phyloP scores from a whole-genome alignment of 192 early-diverging fungal species.

The Coemansia sp. region DNA sequence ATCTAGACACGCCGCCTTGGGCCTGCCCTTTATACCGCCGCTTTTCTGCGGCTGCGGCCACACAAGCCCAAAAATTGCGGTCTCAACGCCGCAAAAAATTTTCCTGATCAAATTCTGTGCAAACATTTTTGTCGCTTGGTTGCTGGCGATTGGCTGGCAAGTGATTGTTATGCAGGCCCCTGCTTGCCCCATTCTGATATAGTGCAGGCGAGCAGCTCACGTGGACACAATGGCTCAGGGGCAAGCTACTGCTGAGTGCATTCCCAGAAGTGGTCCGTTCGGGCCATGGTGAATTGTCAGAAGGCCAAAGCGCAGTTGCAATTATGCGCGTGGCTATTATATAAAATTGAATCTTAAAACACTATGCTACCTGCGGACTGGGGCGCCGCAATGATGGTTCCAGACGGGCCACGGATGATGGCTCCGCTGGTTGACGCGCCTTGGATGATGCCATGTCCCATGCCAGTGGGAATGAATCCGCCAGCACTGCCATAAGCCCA shows the following conservation, averaged over 20 bases:
- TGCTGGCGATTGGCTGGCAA: background rate
- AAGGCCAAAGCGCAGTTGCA: background rate
- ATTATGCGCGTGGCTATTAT: background rate
- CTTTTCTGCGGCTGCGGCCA: background rate
- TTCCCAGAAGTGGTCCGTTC: background rate
- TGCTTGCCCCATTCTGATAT: background rate
- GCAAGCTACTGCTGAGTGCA: background rate
- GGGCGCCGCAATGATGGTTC: slow-evolving; percentile 17
- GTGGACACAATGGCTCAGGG: background rate
- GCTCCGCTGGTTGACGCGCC: slow-evolving; percentile 15
- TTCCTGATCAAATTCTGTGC: background rate
- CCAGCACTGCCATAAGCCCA: slow-evolving; percentile 6
- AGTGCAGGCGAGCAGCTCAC: background rate
- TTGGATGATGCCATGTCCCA: slow-evolving; percentile 20
- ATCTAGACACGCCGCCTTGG: background rate
- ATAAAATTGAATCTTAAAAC: slow-evolving; percentile 1
- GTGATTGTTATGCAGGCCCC: background rate
- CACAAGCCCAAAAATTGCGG: background rate
- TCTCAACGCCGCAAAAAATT: slow-evolving; percentile 1
- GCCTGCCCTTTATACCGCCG: background rate
- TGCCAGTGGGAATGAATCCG: slow-evolving; percentile 11
- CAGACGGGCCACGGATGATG: slow-evolving; percentile 18
- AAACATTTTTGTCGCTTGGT: background rate
- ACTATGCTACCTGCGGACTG: slow-evolving; percentile 25
- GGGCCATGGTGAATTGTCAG: background rate